phyloP scores from a whole-genome alignment of 192 early-diverging fungal species.

The Entomortierella parvispora region DNA sequence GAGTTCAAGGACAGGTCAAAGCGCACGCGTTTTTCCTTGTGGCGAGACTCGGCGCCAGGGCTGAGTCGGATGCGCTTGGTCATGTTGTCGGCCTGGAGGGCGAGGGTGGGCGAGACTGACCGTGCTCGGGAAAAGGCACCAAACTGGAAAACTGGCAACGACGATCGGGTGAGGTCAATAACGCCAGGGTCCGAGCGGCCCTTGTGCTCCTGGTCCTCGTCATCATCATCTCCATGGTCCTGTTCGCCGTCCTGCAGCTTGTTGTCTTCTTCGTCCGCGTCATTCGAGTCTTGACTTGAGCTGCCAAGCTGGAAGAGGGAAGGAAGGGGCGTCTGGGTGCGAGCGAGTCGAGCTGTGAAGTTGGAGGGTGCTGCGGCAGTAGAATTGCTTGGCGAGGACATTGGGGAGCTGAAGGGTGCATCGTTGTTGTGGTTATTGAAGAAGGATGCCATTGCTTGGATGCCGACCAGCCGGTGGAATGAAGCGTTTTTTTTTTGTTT shows the following conservation, averaged over 20 bases:
- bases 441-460: constrained; percentile 11
- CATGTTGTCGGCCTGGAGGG: constrained; percentile 23
- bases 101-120: constrained; percentile 6
- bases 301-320: not conserved
- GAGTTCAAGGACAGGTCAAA: constrained; percentile 32
- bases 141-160: not conserved
- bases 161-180: constrained; percentile 1
- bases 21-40: constrained; percentile 14
- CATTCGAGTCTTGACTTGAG: not conserved
- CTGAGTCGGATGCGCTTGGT: constrained; percentile 20
- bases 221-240: constrained; percentile 2
- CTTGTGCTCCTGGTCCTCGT: constrained; percentile 1
- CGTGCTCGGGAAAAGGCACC: not conserved
- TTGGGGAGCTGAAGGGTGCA: not conserved
- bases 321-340: constrained; percentile 15
- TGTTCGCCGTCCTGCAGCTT: constrained; percentile 5
- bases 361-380: not conserved
- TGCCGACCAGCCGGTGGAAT: not conserved
- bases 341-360: constrained; percentile 2
- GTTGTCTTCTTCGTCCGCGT: constrained; percentile 2
- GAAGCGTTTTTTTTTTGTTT: too few species aligned
- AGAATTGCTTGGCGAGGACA: not conserved
- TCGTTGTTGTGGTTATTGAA: not conserved
- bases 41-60: not conserved
- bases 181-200: not conserved